Conservation (phyloP, 495 filamentous ascomycete genomes). For the Aspergillus taichungensis region DNA sequence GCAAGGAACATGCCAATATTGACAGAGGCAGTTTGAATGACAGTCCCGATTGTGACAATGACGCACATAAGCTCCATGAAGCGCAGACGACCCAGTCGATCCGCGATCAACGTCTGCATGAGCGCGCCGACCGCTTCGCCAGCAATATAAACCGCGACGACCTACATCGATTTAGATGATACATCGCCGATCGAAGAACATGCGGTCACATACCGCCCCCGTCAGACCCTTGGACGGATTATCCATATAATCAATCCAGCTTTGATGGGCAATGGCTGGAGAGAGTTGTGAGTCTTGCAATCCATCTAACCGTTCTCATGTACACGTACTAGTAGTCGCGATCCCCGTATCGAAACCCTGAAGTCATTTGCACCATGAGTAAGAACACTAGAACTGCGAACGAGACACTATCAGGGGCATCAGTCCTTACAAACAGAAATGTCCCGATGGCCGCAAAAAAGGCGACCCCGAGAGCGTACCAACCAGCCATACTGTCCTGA, state of each 20-base stretch:
- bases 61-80: constrained; percentile 52
- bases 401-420: background rate
- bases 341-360: constrained; percentile 53
- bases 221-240: constrained; percentile 44
- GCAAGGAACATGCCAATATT: constrained; percentile 55
- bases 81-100: constrained; percentile 47
- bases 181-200: background rate
- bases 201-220: constrained; percentile 38
- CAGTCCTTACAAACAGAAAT: constrained; percentile 43
- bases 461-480: constrained; percentile 42
- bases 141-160: constrained; percentile 52
- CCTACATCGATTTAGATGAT: constrained; percentile 16
- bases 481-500: constrained; percentile 24
- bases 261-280: constrained; percentile 49
- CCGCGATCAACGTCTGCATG: constrained; percentile 44
- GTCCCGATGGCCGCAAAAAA: constrained; percentile 49
- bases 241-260: constrained; percentile 52
- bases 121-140: constrained; percentile 48
- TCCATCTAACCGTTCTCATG: background rate
- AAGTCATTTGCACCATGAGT: background rate
- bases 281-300: constrained; percentile 3
- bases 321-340: constrained; percentile 48
- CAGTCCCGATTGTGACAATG: constrained; percentile 47
- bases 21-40: constrained; percentile 47
- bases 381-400: background rate